phyloP scores from a whole-genome alignment of 2,329 filamentous ascomycete species.

The Trichophyton verrucosum region DNA sequence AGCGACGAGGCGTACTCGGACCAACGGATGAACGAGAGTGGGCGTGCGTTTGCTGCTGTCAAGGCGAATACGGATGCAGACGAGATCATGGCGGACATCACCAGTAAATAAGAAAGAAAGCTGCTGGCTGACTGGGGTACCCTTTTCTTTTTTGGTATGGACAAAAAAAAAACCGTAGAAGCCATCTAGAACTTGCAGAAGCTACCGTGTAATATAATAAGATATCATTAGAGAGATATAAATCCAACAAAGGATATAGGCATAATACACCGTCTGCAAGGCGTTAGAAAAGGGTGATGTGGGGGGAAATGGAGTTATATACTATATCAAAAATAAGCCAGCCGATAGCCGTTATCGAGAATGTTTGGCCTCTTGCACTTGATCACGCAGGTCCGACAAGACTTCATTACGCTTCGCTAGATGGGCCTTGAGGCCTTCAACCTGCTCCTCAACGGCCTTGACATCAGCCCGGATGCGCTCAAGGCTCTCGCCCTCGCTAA shows the following conservation, averaged over 20 bases:
- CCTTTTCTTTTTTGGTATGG: not conserved
- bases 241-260: no score
- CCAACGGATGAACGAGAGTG: constrained; percentile 53
- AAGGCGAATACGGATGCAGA: constrained; percentile 54
- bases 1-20: constrained; percentile 57
- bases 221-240: no score
- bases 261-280: not conserved
- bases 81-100: constrained; percentile 12
- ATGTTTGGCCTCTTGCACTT: constrained; percentile 74
- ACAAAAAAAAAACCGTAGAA: constrained; percentile 9
- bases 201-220: no score
- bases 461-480: constrained; percentile 76
- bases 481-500: constrained; percentile 56
- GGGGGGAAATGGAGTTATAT: not conserved
- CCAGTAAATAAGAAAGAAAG: constrained; percentile 10
- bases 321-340: not conserved
- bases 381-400: constrained; percentile 61
- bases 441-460: constrained; percentile 80
- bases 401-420: constrained; percentile 61
- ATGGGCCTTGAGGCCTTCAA: constrained; percentile 79
- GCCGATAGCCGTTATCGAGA: constrained; percentile 4
- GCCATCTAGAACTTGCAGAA: no score
- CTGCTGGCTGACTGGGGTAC: not conserved
- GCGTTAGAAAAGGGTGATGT: no score
- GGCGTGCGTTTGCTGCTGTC: constrained; percentile 55